Conservation (phyloP, 2,329 filamentous ascomycete species). For the Rugonectria rugulosa region DNA sequence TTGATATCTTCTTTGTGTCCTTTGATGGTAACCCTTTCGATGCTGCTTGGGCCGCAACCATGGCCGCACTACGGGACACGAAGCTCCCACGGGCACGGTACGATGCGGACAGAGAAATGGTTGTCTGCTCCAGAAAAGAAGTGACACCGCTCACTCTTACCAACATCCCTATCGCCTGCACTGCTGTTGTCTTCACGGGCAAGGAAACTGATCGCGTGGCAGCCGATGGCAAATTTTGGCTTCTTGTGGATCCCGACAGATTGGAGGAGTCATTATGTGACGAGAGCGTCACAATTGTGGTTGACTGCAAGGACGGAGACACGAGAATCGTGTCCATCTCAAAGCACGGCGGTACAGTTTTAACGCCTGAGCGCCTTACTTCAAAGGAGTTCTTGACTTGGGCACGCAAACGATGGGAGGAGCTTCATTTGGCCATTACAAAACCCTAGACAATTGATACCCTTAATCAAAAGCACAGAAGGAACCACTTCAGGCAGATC, state of each 20-base stretch:
- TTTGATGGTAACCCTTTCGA: slow-evolving; percentile 93
- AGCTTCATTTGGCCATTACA: slow-evolving; percentile 44
- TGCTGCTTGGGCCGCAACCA: slow-evolving; percentile 83
- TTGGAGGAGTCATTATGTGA: slow-evolving; percentile 87
- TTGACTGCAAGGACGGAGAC: slow-evolving; percentile 67
- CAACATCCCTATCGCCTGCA: slow-evolving; percentile 77
- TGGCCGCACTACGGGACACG: slow-evolving; percentile 82
- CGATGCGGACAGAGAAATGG: slow-evolving; percentile 80
- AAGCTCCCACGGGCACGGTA: slow-evolving; percentile 80
- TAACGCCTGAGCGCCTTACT: slow-evolving; percentile 69
- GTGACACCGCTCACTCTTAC: slow-evolving; percentile 65
- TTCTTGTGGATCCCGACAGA: slow-evolving; percentile 86
- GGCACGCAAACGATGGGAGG: slow-evolving; percentile 47
- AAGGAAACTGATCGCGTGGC: slow-evolving; percentile 57
- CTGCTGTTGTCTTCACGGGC: slow-evolving; percentile 79
- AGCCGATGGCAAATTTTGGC: slow-evolving; percentile 67
- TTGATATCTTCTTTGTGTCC: slow-evolving; percentile 94
- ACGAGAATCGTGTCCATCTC: slow-evolving; percentile 75
- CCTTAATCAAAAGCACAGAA: slow-evolving; percentile 24
- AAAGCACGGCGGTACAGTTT: slow-evolving; percentile 79
- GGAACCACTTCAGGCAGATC: no score
- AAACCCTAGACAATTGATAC: slow-evolving; percentile 41
- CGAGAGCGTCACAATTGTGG: slow-evolving; percentile 82
- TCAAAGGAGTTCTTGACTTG: slow-evolving; percentile 65
- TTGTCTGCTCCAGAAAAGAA: slow-evolving; percentile 74